Base-by-base conservation (phyloP, 2,329 filamentous ascomycete genomes). In the Colletotrichum noveboracense region DNA sequence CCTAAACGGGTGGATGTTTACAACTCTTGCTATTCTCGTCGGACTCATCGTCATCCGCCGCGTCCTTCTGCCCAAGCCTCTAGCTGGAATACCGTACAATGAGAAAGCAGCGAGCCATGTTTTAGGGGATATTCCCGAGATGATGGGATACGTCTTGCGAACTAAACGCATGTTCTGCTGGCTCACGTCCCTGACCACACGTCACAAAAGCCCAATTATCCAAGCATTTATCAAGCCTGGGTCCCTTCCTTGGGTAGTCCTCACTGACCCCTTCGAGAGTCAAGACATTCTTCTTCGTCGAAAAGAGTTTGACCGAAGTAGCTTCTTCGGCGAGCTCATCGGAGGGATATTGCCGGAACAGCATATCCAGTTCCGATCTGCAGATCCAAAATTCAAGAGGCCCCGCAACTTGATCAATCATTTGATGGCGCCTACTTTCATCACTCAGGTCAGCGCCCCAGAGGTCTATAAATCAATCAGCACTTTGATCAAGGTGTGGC, bases 151-250 rank as follows among this genome's bases (percentile, higher is more conserved):
- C 75, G 79, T 84, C 12, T 80, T 79, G 61, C 78, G 81, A 12
- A 71, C 71, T 10, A 82, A 82, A 60, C 79, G 79, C 3, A 79
- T 83, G 3, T 83, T 83, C 68, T 83, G 70, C 77, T 83, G 76
- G 80, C 78, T 80, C 66, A 83, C 80, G 10, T 81, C 81, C n/a
- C 76, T 84, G 14, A 81, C 80, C 5, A 72, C 72, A 24, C 80
- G 80, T 12, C 81, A 85, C 58, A 77, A 85, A 8, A 84, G 83
- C 13, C 85, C 87, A 1, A 83, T 90, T 69, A 78, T 85, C 4
- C 89, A 91, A 76, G 79, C 86, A 5, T 90, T 90, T 78, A 78
- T 88, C 70, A 80, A 81, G 7, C 87, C 88, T 1, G 82, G 87
- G 24, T 77, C 78, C 1, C 82, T 81, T 26, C 89, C 88, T 5